Conservation (phyloP, 2,329 filamentous ascomycete species). For the Nectriaceae sp. region DNA sequence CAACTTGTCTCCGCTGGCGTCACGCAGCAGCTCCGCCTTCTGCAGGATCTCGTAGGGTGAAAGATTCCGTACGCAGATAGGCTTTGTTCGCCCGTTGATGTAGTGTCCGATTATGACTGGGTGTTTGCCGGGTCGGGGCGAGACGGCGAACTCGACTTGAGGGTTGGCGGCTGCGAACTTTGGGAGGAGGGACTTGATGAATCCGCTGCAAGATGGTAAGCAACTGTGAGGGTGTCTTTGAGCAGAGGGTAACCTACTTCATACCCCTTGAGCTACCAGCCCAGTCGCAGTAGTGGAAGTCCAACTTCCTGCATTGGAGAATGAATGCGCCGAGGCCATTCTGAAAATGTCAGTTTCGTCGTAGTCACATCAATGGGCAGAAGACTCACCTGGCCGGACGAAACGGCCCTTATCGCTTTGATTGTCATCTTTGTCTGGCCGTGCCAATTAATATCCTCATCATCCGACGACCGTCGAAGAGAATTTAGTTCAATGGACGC, state of each 20-base stretch:
- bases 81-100: conserved; percentile 85
- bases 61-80: conserved; percentile 87
- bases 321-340: conserved; percentile 98
- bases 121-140: conserved; percentile 86
- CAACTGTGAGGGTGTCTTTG: not conserved
- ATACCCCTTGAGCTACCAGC: conserved; percentile 91
- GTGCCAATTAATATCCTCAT: conserved; percentile 31
- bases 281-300: conserved; percentile 97
- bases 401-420: conserved; percentile 53
- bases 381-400: conserved; percentile 52
- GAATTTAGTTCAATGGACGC: conserved; percentile 15
- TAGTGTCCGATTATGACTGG: conserved; percentile 88
- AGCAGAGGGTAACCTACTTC: conserved; percentile 62
- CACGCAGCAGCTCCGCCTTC: conserved; percentile 73
- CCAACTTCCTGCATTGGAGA: conserved; percentile 92
- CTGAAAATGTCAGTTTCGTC: conserved; percentile 47
- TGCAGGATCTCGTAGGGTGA: conserved; percentile 77
- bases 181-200: conserved; percentile 76
- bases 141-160: conserved; percentile 87
- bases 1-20: conserved; percentile 76
- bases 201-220: conserved; percentile 58
- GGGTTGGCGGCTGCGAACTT: conserved; percentile 81
- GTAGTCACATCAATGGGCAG: not conserved
- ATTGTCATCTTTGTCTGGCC: conserved; percentile 54
- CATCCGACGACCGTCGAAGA: conserved; percentile 22